Evolutionary conservation across 805 yeast genomes (phyloP).

Genomic region (Ogataea allantospora): DNA sequence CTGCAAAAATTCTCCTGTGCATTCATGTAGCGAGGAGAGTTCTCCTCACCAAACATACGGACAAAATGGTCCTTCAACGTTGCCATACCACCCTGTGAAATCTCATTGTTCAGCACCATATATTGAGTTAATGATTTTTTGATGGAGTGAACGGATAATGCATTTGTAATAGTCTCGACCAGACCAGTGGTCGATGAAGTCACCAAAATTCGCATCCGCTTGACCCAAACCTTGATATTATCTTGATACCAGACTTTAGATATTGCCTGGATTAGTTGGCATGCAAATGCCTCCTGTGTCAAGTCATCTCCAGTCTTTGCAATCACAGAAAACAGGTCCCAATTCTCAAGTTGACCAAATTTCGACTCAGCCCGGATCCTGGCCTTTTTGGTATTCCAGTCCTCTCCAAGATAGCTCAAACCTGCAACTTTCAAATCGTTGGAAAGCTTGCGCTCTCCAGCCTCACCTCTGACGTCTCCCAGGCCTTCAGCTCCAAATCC

Average conservation of each 20-base stretch:
- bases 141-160: slow-evolving; percentile 89
- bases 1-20: slow-evolving; percentile 86
- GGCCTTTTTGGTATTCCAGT: slow-evolving; percentile 81
- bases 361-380: slow-evolving; percentile 76
- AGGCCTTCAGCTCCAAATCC: slow-evolving; percentile 54
- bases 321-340: slow-evolving; percentile 95
- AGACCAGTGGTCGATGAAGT: slow-evolving; percentile 90
- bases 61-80: slow-evolving; percentile 76
- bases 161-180: slow-evolving; percentile 95
- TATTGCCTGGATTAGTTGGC: slow-evolving; percentile 86
- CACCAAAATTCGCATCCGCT: slow-evolving; percentile 85
- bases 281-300: slow-evolving; percentile 97
- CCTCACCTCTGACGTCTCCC: slow-evolving; percentile 58
- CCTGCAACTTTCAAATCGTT: slow-evolving; percentile 90
- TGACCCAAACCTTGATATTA: slow-evolving; percentile 81
- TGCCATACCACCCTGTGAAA: slow-evolving; percentile 67
- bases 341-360: slow-evolving; percentile 82
- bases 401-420: slow-evolving; percentile 77
- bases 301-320: slow-evolving; percentile 95
- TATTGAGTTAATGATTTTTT: slow-evolving; percentile 86
- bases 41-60: slow-evolving; percentile 67
- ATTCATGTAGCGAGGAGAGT: slow-evolving; percentile 51
- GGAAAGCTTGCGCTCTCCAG: slow-evolving; percentile 89
- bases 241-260: slow-evolving; percentile 78
- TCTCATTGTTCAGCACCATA: slow-evolving; percentile 62